A percentile compares a stretch with the other conserved stretches of the same genome.
phyloP scores from a whole-genome alignment of 768 basidiomycete species.

The Coprinopsis marcescibilis region DNA sequence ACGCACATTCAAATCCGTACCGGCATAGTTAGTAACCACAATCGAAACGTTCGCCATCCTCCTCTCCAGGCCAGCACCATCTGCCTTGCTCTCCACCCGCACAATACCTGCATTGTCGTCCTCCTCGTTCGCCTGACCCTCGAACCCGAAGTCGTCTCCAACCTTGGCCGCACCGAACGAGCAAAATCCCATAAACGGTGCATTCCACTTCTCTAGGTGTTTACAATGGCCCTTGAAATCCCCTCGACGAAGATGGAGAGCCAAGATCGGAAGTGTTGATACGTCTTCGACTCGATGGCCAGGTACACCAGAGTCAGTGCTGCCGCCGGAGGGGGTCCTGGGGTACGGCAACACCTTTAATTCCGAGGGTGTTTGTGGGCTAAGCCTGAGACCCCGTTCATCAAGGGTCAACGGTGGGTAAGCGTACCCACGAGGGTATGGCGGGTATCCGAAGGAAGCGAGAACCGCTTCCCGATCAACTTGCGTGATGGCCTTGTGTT shows the following conservation, averaged over 20 bases:
- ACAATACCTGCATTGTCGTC: constrained; percentile 2
- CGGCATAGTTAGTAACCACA: too few species aligned
- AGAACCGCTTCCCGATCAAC: not conserved
- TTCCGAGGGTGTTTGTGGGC: not conserved
- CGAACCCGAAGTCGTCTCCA: constrained; percentile 14
- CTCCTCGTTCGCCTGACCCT: constrained; percentile 9
- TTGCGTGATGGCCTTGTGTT: not conserved
- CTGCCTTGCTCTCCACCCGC: not conserved
- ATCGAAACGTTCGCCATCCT: too few species aligned
- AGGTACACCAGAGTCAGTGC: constrained; percentile 5
- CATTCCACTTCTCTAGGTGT: constrained; percentile 32
- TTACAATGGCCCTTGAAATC: constrained; percentile 49
- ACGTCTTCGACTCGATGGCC: not conserved
- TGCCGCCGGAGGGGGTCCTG: constrained; percentile 6
- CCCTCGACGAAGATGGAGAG: constrained; percentile 51
- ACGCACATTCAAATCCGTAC: too few species aligned
- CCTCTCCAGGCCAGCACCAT: constrained; percentile 7
- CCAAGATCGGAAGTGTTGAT: constrained; percentile 41
- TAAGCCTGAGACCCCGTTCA: not conserved
- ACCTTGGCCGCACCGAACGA: not conserved
- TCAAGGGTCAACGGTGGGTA: constrained; percentile 1
- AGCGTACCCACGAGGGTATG: not conserved
- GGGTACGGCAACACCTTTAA: constrained; percentile 4
- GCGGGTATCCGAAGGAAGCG: constrained; percentile 11
- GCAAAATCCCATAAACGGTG: constrained; percentile 36